phyloP scores from a whole-genome alignment of 352 stramenopile genomes.

The Thalassiosira livingstoniorum region DNA sequence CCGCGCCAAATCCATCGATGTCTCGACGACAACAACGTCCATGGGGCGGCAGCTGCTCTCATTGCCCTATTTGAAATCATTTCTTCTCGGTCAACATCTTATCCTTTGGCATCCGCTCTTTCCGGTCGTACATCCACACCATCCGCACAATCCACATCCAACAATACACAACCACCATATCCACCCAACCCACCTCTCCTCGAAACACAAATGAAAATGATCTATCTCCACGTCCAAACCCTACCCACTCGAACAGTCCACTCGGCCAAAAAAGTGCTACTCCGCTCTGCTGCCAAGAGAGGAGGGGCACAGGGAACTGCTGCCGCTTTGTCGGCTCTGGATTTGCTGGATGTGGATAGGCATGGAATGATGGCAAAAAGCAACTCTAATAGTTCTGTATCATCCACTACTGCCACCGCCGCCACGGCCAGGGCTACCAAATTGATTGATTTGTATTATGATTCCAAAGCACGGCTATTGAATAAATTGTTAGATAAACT shows the following conservation, averaged over 20 bases:
- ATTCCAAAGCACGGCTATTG: constrained; percentile 76
- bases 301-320: constrained; percentile 57
- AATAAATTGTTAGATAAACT: constrained; percentile 69
- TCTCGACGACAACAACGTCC: constrained; percentile 71
- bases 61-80: constrained; percentile 74
- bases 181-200: constrained; percentile 42
- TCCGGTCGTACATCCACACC: not conserved
- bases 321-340: constrained; percentile 67
- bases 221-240: constrained; percentile 79
- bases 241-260: constrained; percentile 70
- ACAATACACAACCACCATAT: not conserved
- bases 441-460: constrained; percentile 81
- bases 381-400: not conserved
- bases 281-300: not conserved
- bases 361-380: not conserved
- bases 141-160: not conserved
- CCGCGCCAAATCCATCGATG: constrained; percentile 69
- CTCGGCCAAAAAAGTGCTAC: constrained; percentile 42
- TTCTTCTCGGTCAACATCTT: constrained; percentile 25
- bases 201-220: constrained; percentile 78
- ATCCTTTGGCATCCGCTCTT: constrained; percentile 12
- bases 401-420: not conserved
- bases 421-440: constrained; percentile 25
- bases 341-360: constrained; percentile 65
- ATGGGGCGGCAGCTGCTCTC: constrained; percentile 62